Percentiles rank a stretch among this genome's conserved stretches.
These are phyloP conservation scores for Astrephomene gubernaculifera DNA, from an alignment of 139 green algal species.

Conservation along the genomic window DNA sequence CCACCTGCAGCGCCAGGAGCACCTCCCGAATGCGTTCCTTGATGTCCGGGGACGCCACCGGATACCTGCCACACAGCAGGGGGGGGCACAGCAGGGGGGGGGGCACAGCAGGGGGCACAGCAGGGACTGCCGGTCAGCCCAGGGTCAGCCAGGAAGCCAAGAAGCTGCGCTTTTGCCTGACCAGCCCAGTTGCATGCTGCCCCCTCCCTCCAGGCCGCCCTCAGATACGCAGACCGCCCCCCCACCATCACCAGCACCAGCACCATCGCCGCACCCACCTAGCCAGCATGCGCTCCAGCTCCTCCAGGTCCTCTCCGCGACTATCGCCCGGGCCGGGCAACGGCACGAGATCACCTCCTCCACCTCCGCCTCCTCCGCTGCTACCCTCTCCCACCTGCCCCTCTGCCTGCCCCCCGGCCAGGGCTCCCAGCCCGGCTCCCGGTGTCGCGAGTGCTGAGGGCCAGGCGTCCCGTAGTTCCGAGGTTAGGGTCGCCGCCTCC, in stretches of 20 bases:
- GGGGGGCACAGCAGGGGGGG: no score
- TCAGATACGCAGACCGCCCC: no score
- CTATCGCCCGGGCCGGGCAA: not conserved
- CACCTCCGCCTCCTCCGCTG: not conserved
- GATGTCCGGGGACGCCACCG: constrained; percentile 29
- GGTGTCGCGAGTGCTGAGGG: constrained; percentile 3
- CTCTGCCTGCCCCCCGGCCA: not conserved
- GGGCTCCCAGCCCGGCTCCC: not conserved
- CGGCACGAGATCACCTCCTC: no score
- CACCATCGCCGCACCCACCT: no score
- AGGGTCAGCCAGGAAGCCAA: no score
- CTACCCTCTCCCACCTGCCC: no score
- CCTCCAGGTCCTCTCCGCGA: not conserved
- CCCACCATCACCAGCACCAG: no score
- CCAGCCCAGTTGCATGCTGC: no score
- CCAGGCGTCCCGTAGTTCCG: constrained; percentile 6
- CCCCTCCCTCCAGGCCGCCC: no score
- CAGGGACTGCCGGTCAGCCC: no score
- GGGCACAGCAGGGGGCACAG: no score
- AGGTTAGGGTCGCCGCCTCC: not conserved
- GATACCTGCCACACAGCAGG: constrained; percentile 18
- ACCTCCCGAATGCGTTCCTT: constrained; percentile 41
- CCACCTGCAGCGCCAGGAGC: constrained; percentile 7
- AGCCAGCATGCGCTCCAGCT: not conserved
- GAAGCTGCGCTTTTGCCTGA: no score